Base-by-base conservation (phyloP, 140 eudicot species). In the Oenanthe javanica region DNA sequence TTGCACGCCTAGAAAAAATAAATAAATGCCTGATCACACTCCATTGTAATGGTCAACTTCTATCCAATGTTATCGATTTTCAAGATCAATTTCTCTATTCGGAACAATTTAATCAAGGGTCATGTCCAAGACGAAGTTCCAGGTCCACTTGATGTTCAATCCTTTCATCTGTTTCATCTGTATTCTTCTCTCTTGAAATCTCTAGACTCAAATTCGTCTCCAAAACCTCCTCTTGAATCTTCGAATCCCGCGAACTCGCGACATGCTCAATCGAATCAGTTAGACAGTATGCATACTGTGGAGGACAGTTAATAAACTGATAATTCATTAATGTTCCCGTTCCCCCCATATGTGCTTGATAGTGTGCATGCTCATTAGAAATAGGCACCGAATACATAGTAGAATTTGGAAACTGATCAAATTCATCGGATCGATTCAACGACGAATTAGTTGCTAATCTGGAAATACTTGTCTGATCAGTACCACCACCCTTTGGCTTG, bases 401-500 rank as follows among this genome's bases (percentile, higher is more conserved):
- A 14, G 77, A 67, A 21, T 55, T 78, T 46, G 47, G 27, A 64
- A 23, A 15, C 72, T 64, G 40, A 64, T 64, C 42, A 64, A 9
- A 27, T 1, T 64, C 42, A 27, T 7, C 15, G 38, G 70, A 63
- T 0, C 40, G 70, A 1, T 23, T 63, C 23, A 14, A 72, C 49
- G 25, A 72, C 10, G 76, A 40, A 70, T 31, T 42, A 72, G 75
- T 6, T 5, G 75, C 4, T 27, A 14, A 70, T 70, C 38, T 70
- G 43, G 47, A 31, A 27, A 36, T 27, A 27, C 42, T 67, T 11
- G 73, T 67, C 73, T 67, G 73, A 7, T 40, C 19, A 6, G 12
- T 45, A 72, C n/a, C 75, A 48, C 51, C n/a, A 83, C 84, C 50
- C 43, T 31, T 70, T 21, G 77, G 77, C 52, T 91, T 89, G 81